Evolutionary conservation across 495 filamentous ascomycete species (phyloP).

Genomic region (Peziza echinospora): DNA sequence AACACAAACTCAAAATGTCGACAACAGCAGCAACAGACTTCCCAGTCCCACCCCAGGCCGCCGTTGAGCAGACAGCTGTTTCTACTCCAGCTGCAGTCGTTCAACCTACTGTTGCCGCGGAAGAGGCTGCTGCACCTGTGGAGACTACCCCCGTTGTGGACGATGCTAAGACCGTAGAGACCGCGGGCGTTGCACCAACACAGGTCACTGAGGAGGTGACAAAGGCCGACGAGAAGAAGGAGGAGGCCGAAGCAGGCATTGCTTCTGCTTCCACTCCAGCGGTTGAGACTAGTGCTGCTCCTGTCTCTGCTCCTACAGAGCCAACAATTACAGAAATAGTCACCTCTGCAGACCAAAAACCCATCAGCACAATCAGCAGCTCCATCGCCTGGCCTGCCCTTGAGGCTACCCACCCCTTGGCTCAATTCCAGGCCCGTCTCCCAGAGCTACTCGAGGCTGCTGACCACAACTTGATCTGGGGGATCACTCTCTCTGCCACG

Average conservation of each 20-base stretch:
- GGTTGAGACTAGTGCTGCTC: too few species aligned
- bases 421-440: constrained; percentile 13
- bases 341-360: not conserved
- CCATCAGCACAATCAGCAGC: too few species aligned
- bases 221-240: too few species aligned
- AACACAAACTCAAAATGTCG: too few species aligned
- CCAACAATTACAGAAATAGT: not conserved
- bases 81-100: not conserved
- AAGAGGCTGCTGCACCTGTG: not conserved
- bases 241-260: too few species aligned
- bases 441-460: constrained; percentile 25
- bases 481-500: constrained; percentile 31
- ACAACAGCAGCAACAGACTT: too few species aligned
- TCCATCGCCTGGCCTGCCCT: not conserved
- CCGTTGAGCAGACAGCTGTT: not conserved
- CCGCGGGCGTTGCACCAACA: too few species aligned
- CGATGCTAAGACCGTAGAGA: too few species aligned
- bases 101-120: not conserved
- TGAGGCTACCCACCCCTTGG: not conserved
- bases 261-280: too few species aligned
- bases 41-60: too few species aligned
- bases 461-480: constrained; percentile 55
- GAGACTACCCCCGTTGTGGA: too few species aligned
- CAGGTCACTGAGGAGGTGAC: too few species aligned
- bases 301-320: not conserved